Conservation (phyloP, 2,329 filamentous ascomycete species). For the Calonectria honghensis region DNA sequence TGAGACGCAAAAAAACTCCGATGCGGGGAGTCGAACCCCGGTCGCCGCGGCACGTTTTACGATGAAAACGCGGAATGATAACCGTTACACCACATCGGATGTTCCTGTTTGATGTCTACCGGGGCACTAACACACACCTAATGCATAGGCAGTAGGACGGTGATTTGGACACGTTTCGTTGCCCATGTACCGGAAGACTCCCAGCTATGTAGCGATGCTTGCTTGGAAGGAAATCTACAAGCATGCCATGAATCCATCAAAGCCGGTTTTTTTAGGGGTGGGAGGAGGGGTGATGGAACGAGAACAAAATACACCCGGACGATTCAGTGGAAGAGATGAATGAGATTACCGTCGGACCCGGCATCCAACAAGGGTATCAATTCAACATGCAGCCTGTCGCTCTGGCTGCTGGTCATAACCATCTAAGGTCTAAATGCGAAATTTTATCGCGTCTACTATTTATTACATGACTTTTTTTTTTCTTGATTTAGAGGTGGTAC, state of each 20-base stretch:
- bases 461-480: background rate
- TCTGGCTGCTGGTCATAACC: background rate
- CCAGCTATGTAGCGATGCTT: background rate
- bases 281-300: background rate
- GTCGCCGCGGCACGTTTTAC: background rate
- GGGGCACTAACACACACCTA: background rate
- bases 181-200: too few species aligned
- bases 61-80: constrained; percentile 1
- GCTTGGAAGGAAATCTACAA: fast-evolving
- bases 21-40: background rate
- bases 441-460: constrained; percentile 19
- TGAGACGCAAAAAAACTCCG: background rate
- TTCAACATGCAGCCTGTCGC: background rate
- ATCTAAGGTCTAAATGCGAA: constrained; percentile 10
- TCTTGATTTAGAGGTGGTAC: constrained; percentile 47
- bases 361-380: constrained; percentile 20
- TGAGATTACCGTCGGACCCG: background rate
- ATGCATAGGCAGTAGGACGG: background rate
- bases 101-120: background rate
- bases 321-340: background rate
- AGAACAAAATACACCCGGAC: background rate
- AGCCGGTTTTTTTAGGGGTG: background rate
- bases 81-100: constrained; percentile 2
- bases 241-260: background rate
- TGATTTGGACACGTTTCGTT: background rate